Evolutionary conservation across 148 eudicot species (phyloP).

Genomic region (Persicaria maculosa): DNA sequence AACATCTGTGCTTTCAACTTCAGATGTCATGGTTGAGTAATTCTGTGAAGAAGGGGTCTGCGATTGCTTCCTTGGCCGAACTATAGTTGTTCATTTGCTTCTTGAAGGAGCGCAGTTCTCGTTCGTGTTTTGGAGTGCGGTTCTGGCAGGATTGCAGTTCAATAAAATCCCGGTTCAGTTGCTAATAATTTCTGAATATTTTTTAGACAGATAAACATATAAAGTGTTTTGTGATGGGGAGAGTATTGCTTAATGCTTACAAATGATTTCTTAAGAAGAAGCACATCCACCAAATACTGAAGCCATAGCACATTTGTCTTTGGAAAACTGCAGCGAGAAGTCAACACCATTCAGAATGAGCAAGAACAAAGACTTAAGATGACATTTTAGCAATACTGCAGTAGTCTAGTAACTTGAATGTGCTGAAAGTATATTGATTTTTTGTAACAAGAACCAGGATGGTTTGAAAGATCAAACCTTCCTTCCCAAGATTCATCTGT

Average conservation of each 20-base stretch:
- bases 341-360: not conserved
- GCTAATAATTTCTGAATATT: not conserved
- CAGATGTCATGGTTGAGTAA: slow-evolving; percentile 21
- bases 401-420: no score
- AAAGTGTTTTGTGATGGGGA: not conserved
- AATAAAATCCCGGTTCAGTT: not conserved
- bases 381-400: no score
- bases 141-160: slow-evolving; percentile 32
- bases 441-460: not conserved
- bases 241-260: slow-evolving; percentile 47
- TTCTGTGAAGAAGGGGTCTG: slow-evolving; percentile 65
- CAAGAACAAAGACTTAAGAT: not conserved
- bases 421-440: not conserved
- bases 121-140: slow-evolving; percentile 62
- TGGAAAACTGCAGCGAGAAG: slow-evolving; percentile 61
- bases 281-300: slow-evolving; percentile 79
- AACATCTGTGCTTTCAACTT: not conserved
- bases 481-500: slow-evolving; percentile 95
- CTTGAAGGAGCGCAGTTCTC: slow-evolving; percentile 70
- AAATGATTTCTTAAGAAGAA: slow-evolving; percentile 69
- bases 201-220: not conserved
- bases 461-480: slow-evolving; percentile 39
- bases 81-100: slow-evolving; percentile 59
- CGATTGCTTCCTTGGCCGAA: slow-evolving; percentile 66
- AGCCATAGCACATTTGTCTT: slow-evolving; percentile 91